A percentile compares a stretch with the other conserved stretches of the same genome.
phyloP scores from a whole-genome alignment of 1,284 basidiomycete species.

The Austroboletus rostrupii region DNA sequence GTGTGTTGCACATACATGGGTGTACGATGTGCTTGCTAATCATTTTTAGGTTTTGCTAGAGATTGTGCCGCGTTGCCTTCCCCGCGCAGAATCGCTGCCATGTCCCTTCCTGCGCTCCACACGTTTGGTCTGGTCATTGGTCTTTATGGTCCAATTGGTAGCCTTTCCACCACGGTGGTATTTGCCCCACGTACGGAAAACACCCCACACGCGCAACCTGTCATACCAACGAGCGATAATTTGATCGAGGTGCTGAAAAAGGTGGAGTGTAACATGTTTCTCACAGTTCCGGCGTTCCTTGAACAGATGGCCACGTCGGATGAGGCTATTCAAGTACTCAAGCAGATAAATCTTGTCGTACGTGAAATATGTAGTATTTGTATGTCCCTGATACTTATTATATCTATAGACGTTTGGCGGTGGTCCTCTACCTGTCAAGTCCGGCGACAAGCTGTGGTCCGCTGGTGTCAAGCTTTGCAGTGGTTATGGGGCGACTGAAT shows the following conservation, averaged over 20 bases:
- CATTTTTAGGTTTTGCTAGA: slow-evolving; percentile 2
- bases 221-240: slow-evolving; percentile 18
- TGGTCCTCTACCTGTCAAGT: slow-evolving; percentile 22
- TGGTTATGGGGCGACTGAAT: slow-evolving; percentile 29
- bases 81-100: slow-evolving; percentile 20
- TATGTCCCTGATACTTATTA: not conserved
- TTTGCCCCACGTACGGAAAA: slow-evolving; percentile 15
- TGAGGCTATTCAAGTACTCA: slow-evolving; percentile 7
- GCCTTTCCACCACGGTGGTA: slow-evolving; percentile 8
- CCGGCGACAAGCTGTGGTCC: slow-evolving; percentile 18
- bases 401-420: slow-evolving; percentile 23
- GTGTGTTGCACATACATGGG: slow-evolving; percentile 9
- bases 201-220: slow-evolving; percentile 11
- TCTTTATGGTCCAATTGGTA: slow-evolving; percentile 17
- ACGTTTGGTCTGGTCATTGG: slow-evolving; percentile 14
- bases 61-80: not conserved
- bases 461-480: slow-evolving; percentile 18
- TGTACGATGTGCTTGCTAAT: not conserved
- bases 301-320: slow-evolving; percentile 18
- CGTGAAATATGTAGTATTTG: slow-evolving; percentile 3
- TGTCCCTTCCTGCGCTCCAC: slow-evolving; percentile 28
- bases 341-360: slow-evolving; percentile 16
- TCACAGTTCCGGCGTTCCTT: slow-evolving; percentile 22
- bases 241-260: slow-evolving; percentile 11
- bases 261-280: slow-evolving; percentile 5